Evolutionary conservation across 2,329 filamentous ascomycete genomes (phyloP).

Genomic region (Pestalotiopsis sp.): DNA sequence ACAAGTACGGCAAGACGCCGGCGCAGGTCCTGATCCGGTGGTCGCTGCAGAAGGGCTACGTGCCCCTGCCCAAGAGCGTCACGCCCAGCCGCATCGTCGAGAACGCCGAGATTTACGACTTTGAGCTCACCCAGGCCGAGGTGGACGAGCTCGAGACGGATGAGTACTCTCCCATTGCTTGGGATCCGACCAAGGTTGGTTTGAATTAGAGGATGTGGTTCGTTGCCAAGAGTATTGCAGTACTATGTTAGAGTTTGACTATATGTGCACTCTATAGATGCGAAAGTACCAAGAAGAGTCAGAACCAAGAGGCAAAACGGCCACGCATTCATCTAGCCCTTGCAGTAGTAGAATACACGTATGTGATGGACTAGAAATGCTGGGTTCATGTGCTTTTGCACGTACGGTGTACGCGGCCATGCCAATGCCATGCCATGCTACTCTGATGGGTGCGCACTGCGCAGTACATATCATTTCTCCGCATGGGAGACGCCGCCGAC

Average conservation of each 20-base stretch:
- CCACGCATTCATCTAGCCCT: not conserved
- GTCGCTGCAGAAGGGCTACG: constrained; percentile 77
- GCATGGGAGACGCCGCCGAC: not conserved
- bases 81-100: constrained; percentile 66
- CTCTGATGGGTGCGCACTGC: too few relatives aligned
- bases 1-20: constrained; percentile 73
- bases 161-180: constrained; percentile 56
- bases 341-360: not conserved
- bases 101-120: constrained; percentile 61
- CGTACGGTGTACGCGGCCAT: too few relatives aligned
- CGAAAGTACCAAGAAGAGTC: not conserved
- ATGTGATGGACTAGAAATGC: not conserved
- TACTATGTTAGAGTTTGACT: not conserved
- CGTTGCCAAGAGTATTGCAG: not conserved
- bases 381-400: not conserved
- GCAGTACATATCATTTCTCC: not conserved
- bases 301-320: not conserved
- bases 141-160: constrained; percentile 50
- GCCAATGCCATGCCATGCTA: too few relatives aligned
- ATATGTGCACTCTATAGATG: not conserved
- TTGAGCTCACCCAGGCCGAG: constrained; percentile 55
- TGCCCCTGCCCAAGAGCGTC: constrained; percentile 76
- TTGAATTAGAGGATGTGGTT: constrained; percentile 29
- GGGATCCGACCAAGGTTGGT: constrained; percentile 56
- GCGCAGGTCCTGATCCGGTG: constrained; percentile 82